Evolutionary conservation across 2,329 filamentous ascomycete genomes (phyloP).

Genomic region (Didymellaceae sp.): DNA sequence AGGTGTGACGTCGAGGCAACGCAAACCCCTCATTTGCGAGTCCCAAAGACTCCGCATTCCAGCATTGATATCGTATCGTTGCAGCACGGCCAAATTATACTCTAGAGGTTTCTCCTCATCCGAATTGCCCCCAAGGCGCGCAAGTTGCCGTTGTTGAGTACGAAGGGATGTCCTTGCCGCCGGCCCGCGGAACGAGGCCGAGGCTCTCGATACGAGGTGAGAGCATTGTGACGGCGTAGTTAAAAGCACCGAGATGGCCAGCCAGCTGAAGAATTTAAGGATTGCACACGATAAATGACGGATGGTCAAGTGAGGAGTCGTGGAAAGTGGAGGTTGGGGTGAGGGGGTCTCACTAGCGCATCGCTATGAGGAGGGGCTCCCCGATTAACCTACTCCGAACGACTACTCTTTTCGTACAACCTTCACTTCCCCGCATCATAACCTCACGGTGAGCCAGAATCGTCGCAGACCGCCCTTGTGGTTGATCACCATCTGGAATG

Average conservation of each 20-base stretch:
- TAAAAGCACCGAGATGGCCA: conserved; percentile 2
- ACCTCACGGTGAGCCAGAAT: conserved; percentile 27
- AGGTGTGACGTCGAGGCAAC: conserved; percentile 7
- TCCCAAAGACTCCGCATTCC: neutral
- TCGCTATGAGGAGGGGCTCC: neutral
- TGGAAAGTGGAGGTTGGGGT: conserved; percentile 16
- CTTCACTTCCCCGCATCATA: conserved; percentile 18
- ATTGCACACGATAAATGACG: conserved; percentile 6
- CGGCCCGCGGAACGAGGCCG: neutral
- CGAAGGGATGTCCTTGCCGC: neutral
- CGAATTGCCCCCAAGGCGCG: neutral
- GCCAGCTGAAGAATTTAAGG: neutral
- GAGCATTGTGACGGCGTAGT: conserved; percentile 4
- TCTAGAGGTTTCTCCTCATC: conserved; percentile 1
- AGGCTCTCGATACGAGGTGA: neutral
- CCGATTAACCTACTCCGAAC: neutral
- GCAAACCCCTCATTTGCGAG: neutral
- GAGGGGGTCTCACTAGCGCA: conserved; percentile 13
- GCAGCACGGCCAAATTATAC: neutral
- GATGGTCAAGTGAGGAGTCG: conserved; percentile 9
- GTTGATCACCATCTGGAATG: too few species aligned
- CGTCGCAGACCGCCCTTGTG: conserved; percentile 30
- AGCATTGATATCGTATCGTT: neutral
- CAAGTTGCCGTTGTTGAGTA: neutral
- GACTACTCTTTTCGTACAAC: conserved; percentile 1